Conservation (phyloP, 1,139 yeast species). For the Yamadazyma diddensiae region DNA sequence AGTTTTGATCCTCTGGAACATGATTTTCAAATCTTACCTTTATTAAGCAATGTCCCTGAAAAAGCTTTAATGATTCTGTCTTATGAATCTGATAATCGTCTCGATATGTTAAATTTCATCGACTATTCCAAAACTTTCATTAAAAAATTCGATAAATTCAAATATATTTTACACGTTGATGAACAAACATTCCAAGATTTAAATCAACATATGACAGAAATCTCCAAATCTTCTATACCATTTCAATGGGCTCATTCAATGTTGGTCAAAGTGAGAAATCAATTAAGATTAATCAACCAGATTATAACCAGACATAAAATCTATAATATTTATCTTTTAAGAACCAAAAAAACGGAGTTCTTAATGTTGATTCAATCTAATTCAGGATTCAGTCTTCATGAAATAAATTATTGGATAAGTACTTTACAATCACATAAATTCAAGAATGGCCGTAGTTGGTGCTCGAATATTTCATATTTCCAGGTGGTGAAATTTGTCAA, state of each 20-base stretch:
- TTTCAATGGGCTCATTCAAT: slow-evolving; percentile 2
- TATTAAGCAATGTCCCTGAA: slow-evolving; percentile 11
- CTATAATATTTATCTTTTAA: slow-evolving; percentile 8
- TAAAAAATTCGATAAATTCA: slow-evolving; percentile 7
- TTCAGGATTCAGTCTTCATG: slow-evolving; percentile 2
- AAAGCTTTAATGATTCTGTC: slow-evolving; percentile 1
- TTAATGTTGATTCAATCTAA: slow-evolving; percentile 10
- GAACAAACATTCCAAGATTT: slow-evolving; percentile 7
- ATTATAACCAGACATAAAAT: slow-evolving; percentile 9
- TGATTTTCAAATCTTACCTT: slow-evolving; percentile 6
- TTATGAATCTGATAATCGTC: slow-evolving; percentile 2
- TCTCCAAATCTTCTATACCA: background rate
- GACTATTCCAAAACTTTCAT: slow-evolving; percentile 9
- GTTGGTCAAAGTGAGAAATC: slow-evolving; percentile 2
- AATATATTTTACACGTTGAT: slow-evolving; percentile 10
- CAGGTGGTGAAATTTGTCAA: slow-evolving; percentile 9
- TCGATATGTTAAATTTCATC: slow-evolving; percentile 7
- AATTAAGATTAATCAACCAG: slow-evolving; percentile 8
- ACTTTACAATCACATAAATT: slow-evolving; percentile 8
- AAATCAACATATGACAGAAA: slow-evolving; percentile 6
- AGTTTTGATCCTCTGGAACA: slow-evolving; percentile 7
- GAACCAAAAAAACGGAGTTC: slow-evolving; percentile 5
- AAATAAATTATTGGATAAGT: slow-evolving; percentile 12
- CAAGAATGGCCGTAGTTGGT: slow-evolving; percentile 10
- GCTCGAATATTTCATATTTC: slow-evolving; percentile 7